These are phyloP conservation scores for Diaporthe citrichinensis DNA, from an alignment of 2,329 filamentous ascomycete genomes.

Conservation along the genomic window DNA sequence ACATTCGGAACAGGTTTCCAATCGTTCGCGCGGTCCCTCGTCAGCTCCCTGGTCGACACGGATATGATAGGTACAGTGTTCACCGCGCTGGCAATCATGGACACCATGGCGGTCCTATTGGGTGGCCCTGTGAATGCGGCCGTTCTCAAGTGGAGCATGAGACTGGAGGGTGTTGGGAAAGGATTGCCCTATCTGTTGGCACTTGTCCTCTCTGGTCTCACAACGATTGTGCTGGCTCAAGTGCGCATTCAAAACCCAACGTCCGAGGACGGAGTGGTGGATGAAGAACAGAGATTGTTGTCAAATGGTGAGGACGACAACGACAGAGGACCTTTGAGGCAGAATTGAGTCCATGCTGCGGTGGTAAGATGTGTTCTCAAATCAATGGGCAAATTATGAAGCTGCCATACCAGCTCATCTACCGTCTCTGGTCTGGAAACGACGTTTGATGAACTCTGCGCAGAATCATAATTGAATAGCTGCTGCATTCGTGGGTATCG, in stretches of 20 bases:
- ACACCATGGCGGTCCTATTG: slow-evolving; percentile 6
- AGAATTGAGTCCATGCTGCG: neutral
- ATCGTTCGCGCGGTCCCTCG: neutral
- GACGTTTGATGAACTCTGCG: neutral
- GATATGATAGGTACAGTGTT: slow-evolving; percentile 17
- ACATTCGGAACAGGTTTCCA: slow-evolving; percentile 3
- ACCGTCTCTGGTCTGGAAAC: neutral
- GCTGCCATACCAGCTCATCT: neutral
- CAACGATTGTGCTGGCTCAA: neutral
- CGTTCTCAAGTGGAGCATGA: slow-evolving; percentile 1
- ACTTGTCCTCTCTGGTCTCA: neutral
- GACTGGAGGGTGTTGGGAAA: neutral
- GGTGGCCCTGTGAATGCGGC: neutral
- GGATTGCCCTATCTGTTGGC: neutral
- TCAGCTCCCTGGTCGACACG: slow-evolving; percentile 10
- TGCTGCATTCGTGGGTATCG: slow-evolving; percentile 4
- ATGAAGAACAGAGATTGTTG: slow-evolving; percentile 1
- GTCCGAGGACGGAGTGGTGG: neutral
- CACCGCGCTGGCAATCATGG: slow-evolving; percentile 15
- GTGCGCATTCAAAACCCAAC: neutral
- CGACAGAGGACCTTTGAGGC: neutral
- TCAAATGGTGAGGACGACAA: neutral
- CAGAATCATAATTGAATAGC: neutral
- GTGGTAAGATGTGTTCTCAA: no score
- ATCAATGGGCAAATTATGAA: no score